Base-by-base conservation (phyloP, 1,284 basidiomycete species). In the Prillingera fragicola region DNA sequence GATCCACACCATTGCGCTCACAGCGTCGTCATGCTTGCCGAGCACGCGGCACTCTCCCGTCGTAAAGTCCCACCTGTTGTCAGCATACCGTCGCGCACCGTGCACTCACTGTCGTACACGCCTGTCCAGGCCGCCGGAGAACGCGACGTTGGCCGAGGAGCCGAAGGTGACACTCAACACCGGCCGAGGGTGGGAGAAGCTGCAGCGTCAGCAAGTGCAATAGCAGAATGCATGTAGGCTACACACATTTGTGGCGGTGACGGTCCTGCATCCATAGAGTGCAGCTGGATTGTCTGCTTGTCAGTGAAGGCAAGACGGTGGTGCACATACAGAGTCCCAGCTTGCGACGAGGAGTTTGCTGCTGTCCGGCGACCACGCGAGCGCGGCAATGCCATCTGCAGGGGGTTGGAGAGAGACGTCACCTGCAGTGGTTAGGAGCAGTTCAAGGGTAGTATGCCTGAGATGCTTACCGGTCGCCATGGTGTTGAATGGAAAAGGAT, bases 281-380 rank as follows among this genome's bases (percentile, higher is more conserved):
- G 67, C 26, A 72, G 56, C 52, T 71, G 64, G 50, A 73, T 65
- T 27, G 65, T 56, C 67, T 73, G 18, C 9, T 10, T 8, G 17
- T 23, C 3, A 23, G 26, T 12, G 17, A 21, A 29, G n/a, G 28
- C 22, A 14, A 12, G 18, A 74, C 83, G 51, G n/a, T n/a, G n/a
- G n/a, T n/a, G n/a, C n/a, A n/a, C n/a, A n/a, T 62, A 91, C 88
- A 37, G 85, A 81, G 70, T 94, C 90, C 90, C 90, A 94, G 47
- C 85, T 84, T 9, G 85, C 81, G 15, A 84, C 83, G 3, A 92
- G 72, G 2, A 95, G 73, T 19, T 84, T 80, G 49, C 84, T 77
- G 5, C 86, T 81, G 60, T 84, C 78, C 0, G 87, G 84, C n/a
- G 88, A 87, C 71, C 85, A 95, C 28, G 78, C 76, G 18, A 94